Evolutionary conservation across 148 eudicot genomes (phyloP).

Genomic region (Rhododendron ferrugineum): DNA sequence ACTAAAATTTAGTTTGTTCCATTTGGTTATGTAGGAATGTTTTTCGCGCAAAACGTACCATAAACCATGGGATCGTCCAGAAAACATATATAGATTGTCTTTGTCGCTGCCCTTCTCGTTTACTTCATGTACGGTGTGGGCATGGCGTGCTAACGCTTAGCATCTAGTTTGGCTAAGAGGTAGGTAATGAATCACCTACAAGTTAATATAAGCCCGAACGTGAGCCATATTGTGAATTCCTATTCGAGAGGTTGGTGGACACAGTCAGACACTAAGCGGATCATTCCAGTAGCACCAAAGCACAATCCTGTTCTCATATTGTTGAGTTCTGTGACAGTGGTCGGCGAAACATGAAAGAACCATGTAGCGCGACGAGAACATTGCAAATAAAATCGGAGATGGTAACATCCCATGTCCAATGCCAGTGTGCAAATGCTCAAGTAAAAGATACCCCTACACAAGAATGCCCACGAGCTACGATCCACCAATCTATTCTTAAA

Average conservation of each 20-base stretch:
- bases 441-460: no score
- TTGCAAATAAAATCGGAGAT: neutral
- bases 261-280: neutral
- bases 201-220: no score
- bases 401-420: no score
- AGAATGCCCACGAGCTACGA: no score
- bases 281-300: neutral
- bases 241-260: neutral
- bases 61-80: neutral
- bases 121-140: neutral
- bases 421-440: no score
- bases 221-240: neutral
- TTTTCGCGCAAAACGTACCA: neutral
- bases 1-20: neutral
- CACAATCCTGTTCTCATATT: neutral
- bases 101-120: neutral
- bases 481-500: no score
- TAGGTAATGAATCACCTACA: no score
- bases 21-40: neutral
- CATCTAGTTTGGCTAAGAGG: neutral
- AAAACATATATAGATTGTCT: neutral
- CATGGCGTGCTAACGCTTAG: no score
- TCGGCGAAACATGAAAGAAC: neutral
- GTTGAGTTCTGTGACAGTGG: neutral
- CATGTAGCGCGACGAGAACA: neutral